Base-by-base conservation (phyloP, 2,329 filamentous ascomycete species). In the Elsinoe perseae region DNA sequence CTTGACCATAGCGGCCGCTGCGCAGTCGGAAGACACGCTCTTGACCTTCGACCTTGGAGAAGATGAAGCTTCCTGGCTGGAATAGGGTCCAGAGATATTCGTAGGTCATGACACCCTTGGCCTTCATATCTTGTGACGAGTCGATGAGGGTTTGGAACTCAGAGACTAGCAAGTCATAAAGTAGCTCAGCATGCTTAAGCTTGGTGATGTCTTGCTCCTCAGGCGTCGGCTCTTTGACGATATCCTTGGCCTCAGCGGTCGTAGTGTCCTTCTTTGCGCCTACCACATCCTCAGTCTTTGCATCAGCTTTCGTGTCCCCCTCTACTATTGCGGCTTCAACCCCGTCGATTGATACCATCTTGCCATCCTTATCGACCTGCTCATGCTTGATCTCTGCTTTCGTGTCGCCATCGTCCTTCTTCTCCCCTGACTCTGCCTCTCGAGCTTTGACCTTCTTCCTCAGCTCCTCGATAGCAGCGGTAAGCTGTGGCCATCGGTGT, bases 401-500 rank as follows among this genome's bases (percentile, higher is more conserved):
- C 43, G 25, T 14, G 9, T 21, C 21, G 30, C 27, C 7, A 3
- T 46, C 36, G 10, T 6, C 16, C 14, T 44, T 55, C 34, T 53
- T 10, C 40, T 43, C 12, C 14, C 48, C 16, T 16, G 21, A 32
- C 5, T 32, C 48, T 10, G 40, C n/a, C 38, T 10, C 27, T 9
- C 21, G 56, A 20, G 21, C 23, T 36, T 30, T 42, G 50, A 40
- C 38, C 20, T 61, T 40, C 9, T 57, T 23, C 40, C 61, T 60
- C 14, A 68, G 57, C n/a, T 60, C 54, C 12, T 58, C 55, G 21
- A 69, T 66, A 1, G 83, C 73, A 5, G 70, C 63, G 1, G 74
- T 60, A 8, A 74, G 61, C 38, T 70, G 66, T 0, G 65, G 70
- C 82, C 83, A 87, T 28, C 84, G 77, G 67, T 88, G 83, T 38